phyloP scores from a whole-genome alignment of 139 green algal species.

The Pseudopediastrum boryanum region DNA sequence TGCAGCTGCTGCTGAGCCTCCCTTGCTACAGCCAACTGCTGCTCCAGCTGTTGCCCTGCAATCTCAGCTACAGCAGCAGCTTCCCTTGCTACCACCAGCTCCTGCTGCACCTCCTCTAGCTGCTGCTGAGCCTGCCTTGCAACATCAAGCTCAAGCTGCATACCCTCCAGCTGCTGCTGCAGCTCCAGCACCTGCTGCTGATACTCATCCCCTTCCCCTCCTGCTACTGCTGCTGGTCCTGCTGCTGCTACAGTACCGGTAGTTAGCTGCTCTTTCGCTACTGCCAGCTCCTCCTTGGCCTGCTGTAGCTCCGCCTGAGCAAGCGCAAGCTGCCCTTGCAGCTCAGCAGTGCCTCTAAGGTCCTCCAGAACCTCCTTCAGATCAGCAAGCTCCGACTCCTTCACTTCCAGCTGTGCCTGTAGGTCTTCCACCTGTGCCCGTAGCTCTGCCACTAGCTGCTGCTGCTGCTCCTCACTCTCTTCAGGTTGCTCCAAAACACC shows the following conservation, averaged over 20 bases:
- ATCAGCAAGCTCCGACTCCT: slow-evolving; percentile 3
- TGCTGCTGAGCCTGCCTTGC: not conserved
- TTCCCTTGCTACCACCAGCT: not conserved
- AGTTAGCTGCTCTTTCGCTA: no score
- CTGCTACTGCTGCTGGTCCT: no score
- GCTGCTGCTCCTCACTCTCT: no score
- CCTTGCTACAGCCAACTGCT: not conserved
- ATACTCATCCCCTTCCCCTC: no score
- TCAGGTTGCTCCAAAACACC: no score
- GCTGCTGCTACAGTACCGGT: no score
- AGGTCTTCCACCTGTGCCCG: not conserved
- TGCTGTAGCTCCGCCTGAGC: no score
- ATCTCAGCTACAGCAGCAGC: not conserved
- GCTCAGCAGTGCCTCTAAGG: no score
- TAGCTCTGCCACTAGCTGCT: no score
- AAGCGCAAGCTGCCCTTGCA: no score
- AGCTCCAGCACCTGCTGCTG: not conserved
- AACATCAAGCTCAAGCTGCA: not conserved
- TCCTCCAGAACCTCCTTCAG: slow-evolving; percentile 15
- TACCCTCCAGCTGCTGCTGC: not conserved
- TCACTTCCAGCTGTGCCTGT: slow-evolving; percentile 13
- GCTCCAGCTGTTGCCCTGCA: not conserved
- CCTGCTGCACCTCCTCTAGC: no score
- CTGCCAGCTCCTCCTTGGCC: no score
- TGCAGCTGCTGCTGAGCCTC: slow-evolving; percentile 9